A percentile compares a stretch with the other conserved stretches of the same genome.
phyloP scores from a whole-genome alignment of 768 basidiomycete species.

The Boletus reticuloceps region DNA sequence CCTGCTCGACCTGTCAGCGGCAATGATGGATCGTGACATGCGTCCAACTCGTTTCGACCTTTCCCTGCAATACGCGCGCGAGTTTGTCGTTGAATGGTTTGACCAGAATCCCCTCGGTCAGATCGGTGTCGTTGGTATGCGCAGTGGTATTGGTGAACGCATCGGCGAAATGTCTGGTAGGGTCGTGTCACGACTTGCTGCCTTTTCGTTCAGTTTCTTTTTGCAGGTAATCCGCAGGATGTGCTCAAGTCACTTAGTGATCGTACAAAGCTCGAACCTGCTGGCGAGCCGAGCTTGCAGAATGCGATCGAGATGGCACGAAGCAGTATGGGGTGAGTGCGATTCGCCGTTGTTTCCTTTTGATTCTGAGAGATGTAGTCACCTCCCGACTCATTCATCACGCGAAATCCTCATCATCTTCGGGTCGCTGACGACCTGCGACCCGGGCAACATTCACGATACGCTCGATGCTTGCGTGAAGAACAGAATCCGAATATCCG shows the following conservation, averaged over 20 bases:
- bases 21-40: conserved; percentile 97
- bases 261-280: conserved; percentile 83
- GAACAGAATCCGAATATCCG: conserved; percentile 84
- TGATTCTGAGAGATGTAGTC: conserved; percentile 46
- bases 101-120: conserved; percentile 99
- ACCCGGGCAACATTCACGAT: conserved; percentile 95
- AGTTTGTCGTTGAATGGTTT: conserved; percentile 96
- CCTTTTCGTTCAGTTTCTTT: conserved; percentile 2
- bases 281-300: conserved; percentile 93
- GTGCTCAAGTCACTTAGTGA: conserved; percentile 85
- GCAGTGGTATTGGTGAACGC: conserved; percentile 87
- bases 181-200: conserved; percentile 15
- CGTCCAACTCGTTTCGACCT: conserved; percentile 92
- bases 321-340: conserved; percentile 79
- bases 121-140: conserved; percentile 91
- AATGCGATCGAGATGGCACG: conserved; percentile 98
- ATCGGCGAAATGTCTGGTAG: conserved; percentile 90
- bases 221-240: conserved; percentile 89
- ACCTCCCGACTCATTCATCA: conserved; percentile 96
- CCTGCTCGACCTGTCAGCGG: conserved; percentile 84
- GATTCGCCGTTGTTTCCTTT: neutral
- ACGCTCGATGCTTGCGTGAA: conserved; percentile 83
- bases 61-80: conserved; percentile 84
- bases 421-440: conserved; percentile 94
- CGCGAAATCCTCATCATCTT: conserved; percentile 93